Evolutionary conservation across 495 filamentous ascomycete species (phyloP).

Genomic region (Aspergillus mulundensis): DNA sequence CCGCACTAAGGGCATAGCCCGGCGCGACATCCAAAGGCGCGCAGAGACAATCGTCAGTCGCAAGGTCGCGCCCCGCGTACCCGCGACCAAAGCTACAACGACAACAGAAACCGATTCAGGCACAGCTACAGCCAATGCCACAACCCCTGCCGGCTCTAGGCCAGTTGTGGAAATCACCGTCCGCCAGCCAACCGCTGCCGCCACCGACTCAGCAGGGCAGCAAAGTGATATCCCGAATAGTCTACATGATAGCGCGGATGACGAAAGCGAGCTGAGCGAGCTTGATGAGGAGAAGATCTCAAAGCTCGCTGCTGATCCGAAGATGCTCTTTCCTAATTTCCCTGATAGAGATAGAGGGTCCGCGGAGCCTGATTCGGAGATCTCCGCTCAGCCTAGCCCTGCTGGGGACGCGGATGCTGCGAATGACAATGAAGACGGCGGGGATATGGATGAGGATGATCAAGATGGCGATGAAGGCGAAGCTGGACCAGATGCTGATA

Average conservation of each 20-base stretch:
- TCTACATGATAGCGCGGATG: constrained; percentile 71
- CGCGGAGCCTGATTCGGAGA: constrained; percentile 23
- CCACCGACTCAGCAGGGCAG: constrained; percentile 17
- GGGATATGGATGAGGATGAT: constrained; percentile 25
- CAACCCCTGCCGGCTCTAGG: constrained; percentile 15
- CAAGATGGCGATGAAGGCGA: constrained; percentile 22
- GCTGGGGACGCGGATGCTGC: constrained; percentile 25
- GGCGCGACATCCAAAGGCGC: constrained; percentile 58
- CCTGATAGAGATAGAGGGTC: constrained; percentile 22
- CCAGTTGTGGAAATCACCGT: constrained; percentile 13
- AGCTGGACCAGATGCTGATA: constrained; percentile 17
- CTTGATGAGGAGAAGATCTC: constrained; percentile 52
- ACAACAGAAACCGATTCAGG: constrained; percentile 21
- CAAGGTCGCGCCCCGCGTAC: constrained; percentile 35
- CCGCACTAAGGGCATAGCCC: constrained; percentile 57
- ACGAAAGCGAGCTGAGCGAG: constrained; percentile 78
- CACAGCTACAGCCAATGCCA: neutral
- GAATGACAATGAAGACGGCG: constrained; percentile 10
- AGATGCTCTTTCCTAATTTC: constrained; percentile 37
- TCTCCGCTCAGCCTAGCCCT: constrained; percentile 25
- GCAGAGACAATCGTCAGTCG: constrained; percentile 55
- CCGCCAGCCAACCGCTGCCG: constrained; percentile 14
- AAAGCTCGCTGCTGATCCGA: constrained; percentile 30
- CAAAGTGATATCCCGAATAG: constrained; percentile 52
- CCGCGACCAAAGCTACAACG: constrained; percentile 25